Evolutionary conservation across 192 early-diverging fungal species (phyloP).

Genomic region (Podila verticillata): DNA sequence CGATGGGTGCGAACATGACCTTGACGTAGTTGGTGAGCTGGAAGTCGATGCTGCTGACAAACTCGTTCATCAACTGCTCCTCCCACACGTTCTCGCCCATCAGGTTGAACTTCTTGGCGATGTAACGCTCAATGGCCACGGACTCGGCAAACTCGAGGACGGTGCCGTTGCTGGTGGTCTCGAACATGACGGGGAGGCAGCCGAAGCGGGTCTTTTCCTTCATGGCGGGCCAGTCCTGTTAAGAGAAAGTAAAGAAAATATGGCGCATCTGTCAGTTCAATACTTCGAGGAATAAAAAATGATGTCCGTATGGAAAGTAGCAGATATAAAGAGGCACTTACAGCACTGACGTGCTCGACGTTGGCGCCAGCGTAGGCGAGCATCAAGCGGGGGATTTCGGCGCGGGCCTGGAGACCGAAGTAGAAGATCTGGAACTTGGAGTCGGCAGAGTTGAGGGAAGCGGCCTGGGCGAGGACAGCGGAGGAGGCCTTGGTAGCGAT

Average conservation of each 20-base stretch:
- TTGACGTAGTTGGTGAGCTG: background rate
- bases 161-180: constrained; percentile 18
- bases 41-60: background rate
- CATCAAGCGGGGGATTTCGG: constrained; percentile 7
- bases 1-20: constrained; percentile 1
- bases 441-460: background rate
- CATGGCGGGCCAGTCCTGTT: constrained; percentile 32
- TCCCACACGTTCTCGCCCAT: constrained; percentile 13
- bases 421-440: constrained; percentile 13
- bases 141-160: constrained; percentile 32
- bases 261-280: background rate
- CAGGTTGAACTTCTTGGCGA: constrained; percentile 34
- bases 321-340: background rate
- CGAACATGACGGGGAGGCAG: constrained; percentile 15
- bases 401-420: constrained; percentile 8
- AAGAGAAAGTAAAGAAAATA: background rate
- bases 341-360: constrained; percentile 4
- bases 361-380: constrained; percentile 9
- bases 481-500: constrained; percentile 3
- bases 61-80: constrained; percentile 3
- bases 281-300: background rate
- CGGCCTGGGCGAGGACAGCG: background rate
- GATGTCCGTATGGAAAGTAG: background rate
- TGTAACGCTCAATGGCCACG: constrained; percentile 41
- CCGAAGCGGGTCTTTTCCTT: constrained; percentile 24